Conservation (phyloP, 2,329 filamentous ascomycete species). For the Metarhizium sp. region DNA sequence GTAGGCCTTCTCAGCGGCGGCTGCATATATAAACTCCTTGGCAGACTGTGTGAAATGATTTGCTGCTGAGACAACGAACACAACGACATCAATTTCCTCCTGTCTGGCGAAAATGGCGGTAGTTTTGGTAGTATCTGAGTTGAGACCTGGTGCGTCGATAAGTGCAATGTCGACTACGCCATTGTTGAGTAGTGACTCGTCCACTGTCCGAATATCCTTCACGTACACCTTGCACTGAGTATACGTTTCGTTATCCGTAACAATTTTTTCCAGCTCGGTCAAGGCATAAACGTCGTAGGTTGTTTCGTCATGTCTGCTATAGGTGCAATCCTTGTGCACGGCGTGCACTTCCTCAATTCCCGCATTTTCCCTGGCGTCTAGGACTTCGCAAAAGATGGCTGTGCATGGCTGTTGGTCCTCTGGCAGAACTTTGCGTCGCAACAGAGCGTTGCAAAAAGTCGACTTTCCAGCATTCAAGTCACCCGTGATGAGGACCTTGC, state of each 20-base stretch:
- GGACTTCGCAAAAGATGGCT: slow-evolving; percentile 94
- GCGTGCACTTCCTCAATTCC: slow-evolving; percentile 93
- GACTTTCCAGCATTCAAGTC: slow-evolving; percentile 97
- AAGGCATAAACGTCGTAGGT: slow-evolving; percentile 85
- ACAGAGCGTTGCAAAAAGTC: slow-evolving; percentile 95
- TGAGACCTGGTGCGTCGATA: slow-evolving; percentile 92
- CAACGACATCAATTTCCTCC: slow-evolving; percentile 97
- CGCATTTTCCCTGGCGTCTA: slow-evolving; percentile 85
- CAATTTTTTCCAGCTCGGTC: slow-evolving; percentile 74
- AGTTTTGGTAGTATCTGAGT: slow-evolving; percentile 92
- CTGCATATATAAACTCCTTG: slow-evolving; percentile 95
- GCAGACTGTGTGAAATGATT: slow-evolving; percentile 97
- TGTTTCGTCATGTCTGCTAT: slow-evolving; percentile 84
- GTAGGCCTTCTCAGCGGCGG: slow-evolving; percentile 93
- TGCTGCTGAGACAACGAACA: slow-evolving; percentile 94
- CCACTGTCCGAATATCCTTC: slow-evolving; percentile 77
- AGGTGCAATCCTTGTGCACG: slow-evolving; percentile 69
- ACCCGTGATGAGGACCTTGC: slow-evolving; percentile 92
- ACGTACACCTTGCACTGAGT: slow-evolving; percentile 96
- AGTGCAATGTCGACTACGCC: slow-evolving; percentile 96
- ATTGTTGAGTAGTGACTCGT: slow-evolving; percentile 92
- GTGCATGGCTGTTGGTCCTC: slow-evolving; percentile 98
- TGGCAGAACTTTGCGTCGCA: slow-evolving; percentile 84
- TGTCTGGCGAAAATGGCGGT: slow-evolving; percentile 95
- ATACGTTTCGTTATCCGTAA: slow-evolving; percentile 79